These are phyloP conservation scores for Trichophyton benhamiae DNA, from an alignment of 2,329 filamentous ascomycete genomes.

Conservation along the genomic window DNA sequence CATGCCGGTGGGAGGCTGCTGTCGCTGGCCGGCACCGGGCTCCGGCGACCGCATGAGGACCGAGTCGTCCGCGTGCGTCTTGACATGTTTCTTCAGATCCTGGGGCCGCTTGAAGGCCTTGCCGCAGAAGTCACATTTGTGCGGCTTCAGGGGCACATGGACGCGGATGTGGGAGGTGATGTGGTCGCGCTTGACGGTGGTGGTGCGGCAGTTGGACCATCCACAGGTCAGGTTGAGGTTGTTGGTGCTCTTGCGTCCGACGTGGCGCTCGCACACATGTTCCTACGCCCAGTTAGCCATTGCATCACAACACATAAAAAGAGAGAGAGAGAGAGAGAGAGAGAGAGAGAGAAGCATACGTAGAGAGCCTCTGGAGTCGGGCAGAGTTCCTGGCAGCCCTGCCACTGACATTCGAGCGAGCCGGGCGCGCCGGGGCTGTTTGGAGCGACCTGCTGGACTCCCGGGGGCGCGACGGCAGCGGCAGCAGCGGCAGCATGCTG, in stretches of 20 bases:
- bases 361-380: slow-evolving; percentile 50
- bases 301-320: background rate
- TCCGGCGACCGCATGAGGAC: slow-evolving; percentile 56
- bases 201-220: slow-evolving; percentile 92
- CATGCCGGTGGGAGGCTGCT: slow-evolving; percentile 28
- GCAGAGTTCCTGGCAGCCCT: slow-evolving; percentile 48
- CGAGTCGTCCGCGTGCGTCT: slow-evolving; percentile 94
- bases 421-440: slow-evolving; percentile 22
- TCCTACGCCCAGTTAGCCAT: slow-evolving; percentile 47
- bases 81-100: slow-evolving; percentile 98
- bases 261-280: slow-evolving; percentile 95
- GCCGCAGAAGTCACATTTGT: slow-evolving; percentile 97
- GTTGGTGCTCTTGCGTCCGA: slow-evolving; percentile 97
- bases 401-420: slow-evolving; percentile 48
- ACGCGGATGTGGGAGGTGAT: slow-evolving; percentile 98
- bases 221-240: slow-evolving; percentile 95
- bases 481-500: slow-evolving; percentile 23
- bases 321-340: background rate
- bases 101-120: slow-evolving; percentile 99
- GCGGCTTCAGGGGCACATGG: slow-evolving; percentile 95
- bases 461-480: slow-evolving; percentile 27
- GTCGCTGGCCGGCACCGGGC: slow-evolving; percentile 37
- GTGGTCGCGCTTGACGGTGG: slow-evolving; percentile 96
- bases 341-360: slow-evolving; percentile 30
- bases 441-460: slow-evolving; percentile 12